Evolutionary conservation across 2,329 filamentous ascomycete genomes (phyloP).

Genomic region (Beauveria sp.): DNA sequence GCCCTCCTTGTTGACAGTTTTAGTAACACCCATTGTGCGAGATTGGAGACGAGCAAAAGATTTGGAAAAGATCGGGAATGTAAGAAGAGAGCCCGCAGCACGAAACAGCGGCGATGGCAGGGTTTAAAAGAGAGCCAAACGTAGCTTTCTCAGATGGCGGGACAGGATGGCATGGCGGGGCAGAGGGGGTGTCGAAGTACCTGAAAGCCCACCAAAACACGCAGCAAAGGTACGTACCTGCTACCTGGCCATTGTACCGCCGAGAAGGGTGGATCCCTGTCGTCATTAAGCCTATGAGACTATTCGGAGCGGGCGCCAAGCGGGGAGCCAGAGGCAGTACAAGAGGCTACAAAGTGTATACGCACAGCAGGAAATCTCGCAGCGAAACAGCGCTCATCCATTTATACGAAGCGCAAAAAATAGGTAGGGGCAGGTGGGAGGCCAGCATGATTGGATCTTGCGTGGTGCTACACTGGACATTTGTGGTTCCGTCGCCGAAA

Average conservation of each 20-base stretch:
- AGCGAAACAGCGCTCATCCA: not conserved
- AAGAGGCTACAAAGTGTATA: constrained; percentile 3
- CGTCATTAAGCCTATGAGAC: constrained; percentile 12
- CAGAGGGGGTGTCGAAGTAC: constrained; percentile 7
- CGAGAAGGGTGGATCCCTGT: constrained; percentile 11
- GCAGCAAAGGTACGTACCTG: not conserved
- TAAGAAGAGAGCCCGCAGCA: not conserved
- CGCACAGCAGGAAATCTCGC: constrained; percentile 5
- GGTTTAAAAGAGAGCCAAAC: constrained; percentile 9
- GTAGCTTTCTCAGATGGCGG: constrained; percentile 7
- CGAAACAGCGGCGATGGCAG: constrained; percentile 11
- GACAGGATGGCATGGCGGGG: constrained; percentile 13
- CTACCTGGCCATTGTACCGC: constrained; percentile 2
- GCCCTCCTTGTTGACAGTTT: constrained; percentile 56
- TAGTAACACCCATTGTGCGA: constrained; percentile 64
- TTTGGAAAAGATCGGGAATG: not conserved
- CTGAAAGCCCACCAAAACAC: not conserved
- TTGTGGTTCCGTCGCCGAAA: constrained; percentile 4
- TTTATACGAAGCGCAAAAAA: not conserved
- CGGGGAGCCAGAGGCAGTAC: constrained; percentile 7
- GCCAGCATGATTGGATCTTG: constrained; percentile 3
- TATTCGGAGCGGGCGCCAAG: constrained; percentile 10
- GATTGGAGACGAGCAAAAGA: not conserved
- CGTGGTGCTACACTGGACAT: not conserved
- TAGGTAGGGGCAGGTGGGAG: not conserved